Base-by-base conservation (phyloP, 306 rosid species). In the Myrica gale region DNA sequence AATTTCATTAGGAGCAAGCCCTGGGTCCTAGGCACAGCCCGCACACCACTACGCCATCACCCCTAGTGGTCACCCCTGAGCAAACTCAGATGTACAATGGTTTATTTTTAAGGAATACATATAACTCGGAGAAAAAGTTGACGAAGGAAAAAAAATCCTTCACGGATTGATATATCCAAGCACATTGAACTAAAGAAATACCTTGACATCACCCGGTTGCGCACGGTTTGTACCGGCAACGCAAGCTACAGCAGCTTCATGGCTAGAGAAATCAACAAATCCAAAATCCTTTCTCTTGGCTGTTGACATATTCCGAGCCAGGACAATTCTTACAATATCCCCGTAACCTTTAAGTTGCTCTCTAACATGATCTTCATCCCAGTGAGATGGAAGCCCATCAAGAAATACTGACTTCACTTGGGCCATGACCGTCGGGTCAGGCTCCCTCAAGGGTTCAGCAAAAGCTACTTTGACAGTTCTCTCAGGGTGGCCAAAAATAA, bases 221-320 rank as follows among this genome's bases (percentile, higher is more conserved):
- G 78, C 65, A 61, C 76, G 85, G 85, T 90, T 90, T 72, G 90
- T 75, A 74, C 86, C 89, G 37, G 87, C 86, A 77, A 86, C 85
- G 41, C 93, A 90, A 60, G 94, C 85, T 52, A 87, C 82, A 57
- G 93, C 94, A 63, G 92, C 93, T 73, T 90, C 96, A 69, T 92
- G 97, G 37, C 86, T 83, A 72, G 90, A 83, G 85, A 92, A 92
- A 83, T 90, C 96, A 81, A 92, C 85, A 86, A 92, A 92, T 77
- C 96, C 96, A 83, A 82, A 90, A 86, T 92, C 96, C 84, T 86
- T 90, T 79, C 97, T 85, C 88, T 87, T 90, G 21, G 94, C 91
- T 47, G 89, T 81, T 41, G 91, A 77, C 86, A 90, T 89, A 77
- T 90, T 92, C 68, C 88, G 84, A 8, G 93, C 91, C 65, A 92